A percentile compares a stretch with the other conserved stretches of the same genome.
phyloP scores from a whole-genome alignment of 2,329 filamentous ascomycete genomes.

The Sporothrix schenckii region DNA sequence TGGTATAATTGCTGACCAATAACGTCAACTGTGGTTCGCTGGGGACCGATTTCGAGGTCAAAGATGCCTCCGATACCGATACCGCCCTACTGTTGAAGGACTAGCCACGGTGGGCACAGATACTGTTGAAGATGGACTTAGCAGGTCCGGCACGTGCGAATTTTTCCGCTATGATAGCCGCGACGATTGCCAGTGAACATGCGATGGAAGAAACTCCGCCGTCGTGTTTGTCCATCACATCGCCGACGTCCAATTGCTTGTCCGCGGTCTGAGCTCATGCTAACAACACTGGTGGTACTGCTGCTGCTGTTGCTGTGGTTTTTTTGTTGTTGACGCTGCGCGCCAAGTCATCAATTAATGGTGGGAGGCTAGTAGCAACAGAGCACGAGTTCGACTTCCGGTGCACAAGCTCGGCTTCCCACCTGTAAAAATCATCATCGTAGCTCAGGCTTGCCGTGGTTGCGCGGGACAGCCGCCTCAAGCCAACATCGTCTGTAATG shows the following conservation, averaged over 20 bases:
- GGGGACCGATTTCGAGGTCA: neutral
- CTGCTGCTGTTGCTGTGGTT: constrained; percentile 20
- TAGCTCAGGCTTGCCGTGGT: constrained; percentile 40
- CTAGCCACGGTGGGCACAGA: neutral
- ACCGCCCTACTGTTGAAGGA: neutral
- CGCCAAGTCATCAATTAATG: constrained; percentile 33
- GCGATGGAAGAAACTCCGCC: constrained; percentile 47
- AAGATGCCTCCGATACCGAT: neutral
- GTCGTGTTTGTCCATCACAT: constrained; percentile 37
- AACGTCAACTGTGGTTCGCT: constrained; percentile 23
- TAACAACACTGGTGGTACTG: constrained; percentile 29
- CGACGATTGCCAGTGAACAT: constrained; percentile 42
- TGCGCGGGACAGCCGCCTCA: neutral
- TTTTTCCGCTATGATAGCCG: neutral
- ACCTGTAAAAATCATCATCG: constrained; percentile 54
- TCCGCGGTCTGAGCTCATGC: constrained; percentile 37
- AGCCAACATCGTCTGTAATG: neutral
- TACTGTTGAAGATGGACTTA: neutral
- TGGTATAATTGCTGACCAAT: constrained; percentile 19
- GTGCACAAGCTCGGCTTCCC: constrained; percentile 55
- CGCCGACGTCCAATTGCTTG: constrained; percentile 32
- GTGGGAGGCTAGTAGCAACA: neutral
- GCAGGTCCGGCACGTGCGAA: neutral
- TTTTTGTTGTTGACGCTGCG: constrained; percentile 4
- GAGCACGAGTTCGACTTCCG: constrained; percentile 36